Evolutionary conservation across 352 stramenopile genomes (phyloP), one percentile per base, ranked within the genome.

Genomic region (Phytophthora nicotianae): DNA sequence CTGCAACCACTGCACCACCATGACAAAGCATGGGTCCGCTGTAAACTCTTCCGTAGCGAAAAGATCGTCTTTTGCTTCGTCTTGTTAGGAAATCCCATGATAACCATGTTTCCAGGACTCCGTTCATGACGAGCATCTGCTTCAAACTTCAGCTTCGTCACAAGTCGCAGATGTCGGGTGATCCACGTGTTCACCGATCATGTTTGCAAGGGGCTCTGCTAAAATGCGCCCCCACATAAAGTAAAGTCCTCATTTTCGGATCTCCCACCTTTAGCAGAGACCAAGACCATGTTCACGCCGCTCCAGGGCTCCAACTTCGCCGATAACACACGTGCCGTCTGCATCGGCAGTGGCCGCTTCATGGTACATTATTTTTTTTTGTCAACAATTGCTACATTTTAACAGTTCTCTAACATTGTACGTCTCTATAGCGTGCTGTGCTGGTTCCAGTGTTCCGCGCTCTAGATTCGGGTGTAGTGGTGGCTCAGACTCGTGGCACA

Each of bases 341-440:
- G 79, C 75, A 81, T 93, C 40, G 85, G 85, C 53, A 82, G 70
- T 43, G 85, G 85, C 11, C 78, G 85, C 61, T 93, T 93, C 62
- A 48, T 92, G 62, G 81, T 90, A 55, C 62, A 50, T 65, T 42
- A 17, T 38, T 35, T 35, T 9, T 35, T 13, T 14, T 35, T 9
- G 40, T 66, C 41, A 21, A 60, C 19, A 38, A 20, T n/a, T n/a
- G 4, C 9, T 38, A 27, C 32, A 38, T 7, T 33, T 38, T 38
- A 5, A 38, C 32, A 8, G 10, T 11, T 38, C 9, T 8, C 32
- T 38, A 38, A n/a, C 32, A 11, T 33, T 38, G 3, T 38, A 11
- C 11, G 9, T 3, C 32, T 5, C 11, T 62, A n/a, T 48, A 89
- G 78, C 76, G 84, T 32, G 55, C 62, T 5, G 79, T 91, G 48